Evolutionary conservation across 1,139 yeast genomes (phyloP), one percentile per base, ranked within the genome.

Genomic region (Spencermartinsiella ligniputridi): DNA sequence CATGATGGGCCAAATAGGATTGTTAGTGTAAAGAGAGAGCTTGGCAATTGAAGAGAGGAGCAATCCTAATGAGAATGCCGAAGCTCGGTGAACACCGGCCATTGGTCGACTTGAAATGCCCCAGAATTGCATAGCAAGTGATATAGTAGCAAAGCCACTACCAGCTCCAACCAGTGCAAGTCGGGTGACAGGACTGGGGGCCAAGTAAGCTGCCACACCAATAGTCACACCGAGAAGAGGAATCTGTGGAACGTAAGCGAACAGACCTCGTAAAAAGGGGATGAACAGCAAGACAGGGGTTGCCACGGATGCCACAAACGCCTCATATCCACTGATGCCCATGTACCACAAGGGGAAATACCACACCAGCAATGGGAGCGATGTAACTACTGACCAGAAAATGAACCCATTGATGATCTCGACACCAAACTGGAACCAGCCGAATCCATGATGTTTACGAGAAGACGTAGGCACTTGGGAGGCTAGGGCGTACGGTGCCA

Each of bases 1-100:
- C 92, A 92, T 83, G 38, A 89, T 84, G 33, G 98, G 95, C 98
- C 98, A 92, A 41, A 89, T 71, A 33, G 98, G 98, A 62, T 92
- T 92, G 61, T 90, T 90, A 3, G 97, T 81, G 67, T 78, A 85
- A 58, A 74, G 78, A 15, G 83, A 78, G 67, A 77, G 84, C 61
- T 94, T 92, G 25, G 88, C 72, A 34, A 85, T 76, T 0, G 89
- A 78, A 2, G 96, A 80, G 3, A 79, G 64, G 40, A 86, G 71
- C 46, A 92, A 71, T 18, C 98, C 98, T 22, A 85, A 55, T 0
- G 80, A 64, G 60, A 86, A 81, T 1, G 94, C 74, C 2, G 82
- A 62, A 2, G 82, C 71, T 54, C 78, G 84, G 27, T 79, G 73
- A 38, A 70, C 65, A 39, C 76, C 70, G 46, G 72, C 54, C 3